These are phyloP conservation scores for Diplodia sapinea DNA, from an alignment of 2,329 filamentous ascomycete genomes.

Conservation along the genomic window DNA sequence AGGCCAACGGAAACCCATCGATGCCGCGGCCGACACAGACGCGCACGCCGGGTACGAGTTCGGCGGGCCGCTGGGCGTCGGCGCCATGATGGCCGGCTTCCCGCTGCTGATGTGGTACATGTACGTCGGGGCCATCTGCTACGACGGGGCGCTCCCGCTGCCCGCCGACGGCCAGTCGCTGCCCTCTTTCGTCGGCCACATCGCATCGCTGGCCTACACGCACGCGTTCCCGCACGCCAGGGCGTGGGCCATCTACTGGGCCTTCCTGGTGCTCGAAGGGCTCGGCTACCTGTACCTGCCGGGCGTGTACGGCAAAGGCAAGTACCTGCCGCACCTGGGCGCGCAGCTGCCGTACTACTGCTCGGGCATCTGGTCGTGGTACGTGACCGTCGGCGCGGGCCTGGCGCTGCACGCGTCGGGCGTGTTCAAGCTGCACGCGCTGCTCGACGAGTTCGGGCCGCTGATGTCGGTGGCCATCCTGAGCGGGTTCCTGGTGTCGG, in stretches of 20 bases:
- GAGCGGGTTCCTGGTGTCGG: conserved; percentile 81
- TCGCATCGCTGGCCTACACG: conserved; percentile 75
- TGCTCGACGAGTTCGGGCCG: conserved; percentile 94
- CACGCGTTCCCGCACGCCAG: conserved; percentile 81
- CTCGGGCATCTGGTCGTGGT: conserved; percentile 86
- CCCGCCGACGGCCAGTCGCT: conserved; percentile 70
- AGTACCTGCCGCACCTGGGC: conserved; percentile 81
- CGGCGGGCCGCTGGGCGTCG: conserved; percentile 78
- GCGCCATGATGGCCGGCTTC: conserved; percentile 90
- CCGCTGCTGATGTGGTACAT: conserved; percentile 98
- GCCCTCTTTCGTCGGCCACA: conserved; percentile 72
- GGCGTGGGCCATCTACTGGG: conserved; percentile 95
- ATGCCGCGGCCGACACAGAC: not conserved
- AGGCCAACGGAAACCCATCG: not conserved
- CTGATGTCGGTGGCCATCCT: conserved; percentile 92
- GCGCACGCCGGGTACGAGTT: conserved; percentile 70
- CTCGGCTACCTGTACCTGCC: conserved; percentile 83
- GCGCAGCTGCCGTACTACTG: conserved; percentile 94
- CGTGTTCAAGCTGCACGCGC: conserved; percentile 84
- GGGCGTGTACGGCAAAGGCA: conserved; percentile 85
- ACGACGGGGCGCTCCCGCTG: conserved; percentile 79
- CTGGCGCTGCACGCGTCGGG: conserved; percentile 77
- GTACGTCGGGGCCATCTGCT: conserved; percentile 96
- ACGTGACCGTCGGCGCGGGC: conserved; percentile 77
- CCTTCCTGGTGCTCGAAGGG: conserved; percentile 84